A percentile compares a stretch with the other conserved stretches of the same genome.
Conservation (phyloP, 768 basidiomycete species). For the Serendipita sp. region DNA sequence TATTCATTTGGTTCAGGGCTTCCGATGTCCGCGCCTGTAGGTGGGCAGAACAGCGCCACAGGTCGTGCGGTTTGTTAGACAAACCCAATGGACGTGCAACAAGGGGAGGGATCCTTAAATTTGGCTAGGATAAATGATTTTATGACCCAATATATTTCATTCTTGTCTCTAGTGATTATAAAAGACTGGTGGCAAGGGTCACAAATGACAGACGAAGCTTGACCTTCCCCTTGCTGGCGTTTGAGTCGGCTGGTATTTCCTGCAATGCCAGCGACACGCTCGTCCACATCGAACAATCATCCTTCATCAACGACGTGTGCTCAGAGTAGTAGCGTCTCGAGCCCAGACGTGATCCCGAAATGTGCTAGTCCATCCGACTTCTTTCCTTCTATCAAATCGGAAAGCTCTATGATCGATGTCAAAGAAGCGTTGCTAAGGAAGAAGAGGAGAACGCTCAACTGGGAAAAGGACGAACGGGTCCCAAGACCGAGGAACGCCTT, state of each 20-base stretch:
- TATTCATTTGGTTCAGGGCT: neutral
- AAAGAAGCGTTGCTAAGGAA: neutral
- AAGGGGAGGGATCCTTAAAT: neutral
- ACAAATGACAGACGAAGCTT: neutral
- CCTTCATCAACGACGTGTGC: neutral
- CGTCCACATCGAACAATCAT: neutral
- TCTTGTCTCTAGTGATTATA: neutral
- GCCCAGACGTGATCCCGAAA: too few relatives aligned
- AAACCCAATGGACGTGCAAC: neutral
- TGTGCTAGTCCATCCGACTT: too few relatives aligned
- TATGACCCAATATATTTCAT: neutral
- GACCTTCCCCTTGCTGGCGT: neutral
- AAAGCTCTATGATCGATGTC: too few relatives aligned
- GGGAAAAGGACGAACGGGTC: neutral
- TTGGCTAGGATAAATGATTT: neutral
- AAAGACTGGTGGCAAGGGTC: neutral
- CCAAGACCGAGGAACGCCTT: conserved; percentile 1
- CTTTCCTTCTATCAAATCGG: too few relatives aligned
- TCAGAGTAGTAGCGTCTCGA: too few relatives aligned
- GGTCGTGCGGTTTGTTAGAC: neutral
- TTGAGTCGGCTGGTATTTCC: neutral
- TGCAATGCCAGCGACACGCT: neutral
- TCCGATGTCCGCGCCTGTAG: neutral
- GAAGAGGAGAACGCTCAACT: neutral
- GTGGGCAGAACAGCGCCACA: neutral